Conservation (phyloP, 345 rosid species). For the Eucalyptus globulus region DNA sequence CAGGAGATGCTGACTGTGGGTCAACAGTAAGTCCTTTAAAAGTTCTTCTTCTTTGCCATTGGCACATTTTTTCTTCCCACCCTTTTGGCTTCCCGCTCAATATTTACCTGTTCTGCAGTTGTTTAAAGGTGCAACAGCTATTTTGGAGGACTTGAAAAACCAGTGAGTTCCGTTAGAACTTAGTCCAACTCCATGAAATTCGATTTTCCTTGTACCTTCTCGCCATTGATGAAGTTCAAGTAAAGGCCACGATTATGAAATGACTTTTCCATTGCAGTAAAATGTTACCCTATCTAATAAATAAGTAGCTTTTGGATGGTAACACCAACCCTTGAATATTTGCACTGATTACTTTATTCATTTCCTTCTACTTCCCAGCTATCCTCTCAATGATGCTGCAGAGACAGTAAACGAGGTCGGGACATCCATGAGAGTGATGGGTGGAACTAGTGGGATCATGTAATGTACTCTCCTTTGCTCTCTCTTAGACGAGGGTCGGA, state of each 20-base stretch:
- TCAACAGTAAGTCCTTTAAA: constrained; percentile 66
- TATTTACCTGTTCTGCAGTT: constrained; percentile 31
- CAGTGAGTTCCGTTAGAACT: constrained; percentile 24
- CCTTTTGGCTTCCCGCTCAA: background rate
- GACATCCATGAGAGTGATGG: constrained; percentile 49
- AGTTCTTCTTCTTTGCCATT: background rate
- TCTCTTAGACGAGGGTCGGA: background rate
- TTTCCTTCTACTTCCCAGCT: constrained; percentile 31
- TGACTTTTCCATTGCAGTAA: background rate
- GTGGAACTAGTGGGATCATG: constrained; percentile 97
- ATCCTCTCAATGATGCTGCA: constrained; percentile 84
- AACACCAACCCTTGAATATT: background rate
- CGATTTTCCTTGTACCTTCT: background rate
- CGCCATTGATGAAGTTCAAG: background rate
- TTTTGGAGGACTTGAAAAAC: constrained; percentile 80
- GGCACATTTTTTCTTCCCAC: background rate
- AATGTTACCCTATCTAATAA: background rate
- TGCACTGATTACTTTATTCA: background rate
- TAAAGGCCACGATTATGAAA: background rate
- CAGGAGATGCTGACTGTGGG: constrained; percentile 97
- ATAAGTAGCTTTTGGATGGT: background rate
- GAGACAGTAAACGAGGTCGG: constrained; percentile 92
- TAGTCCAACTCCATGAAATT: background rate
- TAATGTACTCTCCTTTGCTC: constrained; percentile 1
- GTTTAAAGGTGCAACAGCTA: constrained; percentile 72